Evolutionary conservation across 192 early-diverging fungal species (phyloP).

Genomic region (Gryganskiella cystojenkinii): DNA sequence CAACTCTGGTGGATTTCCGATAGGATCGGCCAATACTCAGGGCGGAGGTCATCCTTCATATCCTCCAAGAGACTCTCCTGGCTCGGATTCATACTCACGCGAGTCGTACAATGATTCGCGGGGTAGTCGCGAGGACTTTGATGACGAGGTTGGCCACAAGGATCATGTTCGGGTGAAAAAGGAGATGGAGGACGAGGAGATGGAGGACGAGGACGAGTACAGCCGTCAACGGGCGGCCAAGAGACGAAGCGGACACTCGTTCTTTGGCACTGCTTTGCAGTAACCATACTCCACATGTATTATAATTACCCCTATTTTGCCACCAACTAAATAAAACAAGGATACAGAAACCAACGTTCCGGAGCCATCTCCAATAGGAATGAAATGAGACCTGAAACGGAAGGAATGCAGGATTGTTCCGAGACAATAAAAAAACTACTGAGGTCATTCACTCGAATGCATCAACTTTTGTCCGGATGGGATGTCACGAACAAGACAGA

Average conservation of each 20-base stretch:
- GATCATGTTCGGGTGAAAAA: conserved; percentile 9
- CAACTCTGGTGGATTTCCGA: neutral
- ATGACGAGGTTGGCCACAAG: conserved; percentile 9
- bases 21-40: neutral
- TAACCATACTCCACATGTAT: neutral
- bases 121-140: conserved; percentile 25
- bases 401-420: neutral
- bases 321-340: neutral
- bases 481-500: neutral
- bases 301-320: neutral
- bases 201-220: conserved; percentile 9
- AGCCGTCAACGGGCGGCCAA: conserved; percentile 27
- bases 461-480: too few species aligned
- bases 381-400: neutral
- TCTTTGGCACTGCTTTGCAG: conserved; percentile 11
- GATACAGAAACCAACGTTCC: neutral
- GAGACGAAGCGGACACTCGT: conserved; percentile 30
- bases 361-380: neutral
- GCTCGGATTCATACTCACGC: conserved; percentile 39
- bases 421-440: neutral
- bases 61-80: conserved; percentile 32
- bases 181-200: conserved; percentile 20
- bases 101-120: conserved; percentile 15
- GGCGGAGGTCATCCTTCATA: neutral
- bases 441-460: too few species aligned